phyloP scores from a whole-genome alignment of 179 eudicot genomes.

The Beta macrorhiza region DNA sequence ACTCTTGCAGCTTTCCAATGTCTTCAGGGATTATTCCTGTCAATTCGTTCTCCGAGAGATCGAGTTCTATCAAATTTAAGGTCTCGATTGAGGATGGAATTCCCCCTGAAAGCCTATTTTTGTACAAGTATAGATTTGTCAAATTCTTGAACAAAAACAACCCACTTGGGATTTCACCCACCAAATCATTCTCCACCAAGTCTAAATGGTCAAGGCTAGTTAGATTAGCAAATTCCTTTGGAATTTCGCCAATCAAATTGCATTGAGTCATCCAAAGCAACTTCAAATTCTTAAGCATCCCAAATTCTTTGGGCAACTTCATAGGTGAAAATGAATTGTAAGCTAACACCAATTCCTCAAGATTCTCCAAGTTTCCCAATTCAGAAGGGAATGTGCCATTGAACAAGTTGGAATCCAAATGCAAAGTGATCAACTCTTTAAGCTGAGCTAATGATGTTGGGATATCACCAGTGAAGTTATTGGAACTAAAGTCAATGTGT shows the following conservation, averaged over 20 bases:
- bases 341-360: conserved; percentile 37
- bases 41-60: conserved; percentile 21
- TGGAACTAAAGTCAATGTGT: conserved; percentile 47
- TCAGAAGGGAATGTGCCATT: conserved; percentile 59
- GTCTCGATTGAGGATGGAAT: conserved; percentile 31
- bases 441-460: conserved; percentile 45
- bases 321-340: conserved; percentile 36
- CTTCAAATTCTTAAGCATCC: conserved; percentile 39
- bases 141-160: conserved; percentile 31
- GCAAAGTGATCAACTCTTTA: conserved; percentile 32
- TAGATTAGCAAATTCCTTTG: conserved; percentile 25
- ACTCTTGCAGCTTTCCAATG: conserved; percentile 41
- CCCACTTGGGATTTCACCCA: conserved; percentile 58
- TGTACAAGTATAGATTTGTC: not conserved
- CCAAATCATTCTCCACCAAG: conserved; percentile 39
- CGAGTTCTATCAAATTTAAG: conserved; percentile 30
- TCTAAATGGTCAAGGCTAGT: conserved; percentile 35
- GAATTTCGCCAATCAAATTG: conserved; percentile 46
- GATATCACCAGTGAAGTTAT: conserved; percentile 64
- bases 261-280: conserved; percentile 40
- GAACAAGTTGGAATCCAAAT: conserved; percentile 45
- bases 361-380: conserved; percentile 50
- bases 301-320: conserved; percentile 45
- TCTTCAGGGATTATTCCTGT: conserved; percentile 29
- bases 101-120: conserved; percentile 44